A percentile compares a stretch with the other conserved stretches of the same genome.
Conservation (phyloP, 164 flowering plant genomes). For the Buxus sempervirens region DNA sequence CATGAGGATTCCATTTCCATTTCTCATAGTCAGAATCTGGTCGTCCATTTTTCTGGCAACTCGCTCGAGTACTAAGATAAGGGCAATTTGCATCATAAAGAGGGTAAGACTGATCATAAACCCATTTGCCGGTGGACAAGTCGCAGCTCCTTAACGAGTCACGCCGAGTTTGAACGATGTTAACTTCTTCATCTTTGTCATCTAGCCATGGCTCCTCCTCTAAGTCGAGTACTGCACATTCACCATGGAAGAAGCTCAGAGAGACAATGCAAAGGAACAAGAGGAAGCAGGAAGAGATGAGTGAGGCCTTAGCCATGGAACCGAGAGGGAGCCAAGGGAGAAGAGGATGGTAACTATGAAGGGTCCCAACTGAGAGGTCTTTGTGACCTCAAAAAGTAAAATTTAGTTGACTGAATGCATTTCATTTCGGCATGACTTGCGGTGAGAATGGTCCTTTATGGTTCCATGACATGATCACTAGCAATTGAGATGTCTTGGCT, state of each 20-base stretch:
- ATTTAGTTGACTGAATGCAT: neutral
- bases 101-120: slow-evolving; percentile 67
- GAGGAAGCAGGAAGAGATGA: slow-evolving; percentile 14
- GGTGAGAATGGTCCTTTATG: slow-evolving; percentile 7
- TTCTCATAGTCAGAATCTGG: slow-evolving; percentile 84
- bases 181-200: slow-evolving; percentile 42
- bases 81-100: slow-evolving; percentile 72
- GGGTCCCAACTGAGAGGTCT: neutral
- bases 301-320: slow-evolving; percentile 19
- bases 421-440: slow-evolving; percentile 25
- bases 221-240: slow-evolving; percentile 19
- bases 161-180: slow-evolving; percentile 33
- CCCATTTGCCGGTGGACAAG: slow-evolving; percentile 65
- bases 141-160: slow-evolving; percentile 39
- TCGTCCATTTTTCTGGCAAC: slow-evolving; percentile 69
- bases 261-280: slow-evolving; percentile 7
- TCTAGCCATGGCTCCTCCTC: slow-evolving; percentile 32
- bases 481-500: slow-evolving; percentile 8
- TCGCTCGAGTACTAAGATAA: slow-evolving; percentile 56
- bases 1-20: slow-evolving; percentile 76
- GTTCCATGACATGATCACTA: slow-evolving; percentile 8
- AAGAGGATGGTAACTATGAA: neutral
- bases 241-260: slow-evolving; percentile 22
- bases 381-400: neutral
- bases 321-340: neutral